Base-by-base conservation (phyloP, 441 rosid species). In the Codiaeum variegatum region DNA sequence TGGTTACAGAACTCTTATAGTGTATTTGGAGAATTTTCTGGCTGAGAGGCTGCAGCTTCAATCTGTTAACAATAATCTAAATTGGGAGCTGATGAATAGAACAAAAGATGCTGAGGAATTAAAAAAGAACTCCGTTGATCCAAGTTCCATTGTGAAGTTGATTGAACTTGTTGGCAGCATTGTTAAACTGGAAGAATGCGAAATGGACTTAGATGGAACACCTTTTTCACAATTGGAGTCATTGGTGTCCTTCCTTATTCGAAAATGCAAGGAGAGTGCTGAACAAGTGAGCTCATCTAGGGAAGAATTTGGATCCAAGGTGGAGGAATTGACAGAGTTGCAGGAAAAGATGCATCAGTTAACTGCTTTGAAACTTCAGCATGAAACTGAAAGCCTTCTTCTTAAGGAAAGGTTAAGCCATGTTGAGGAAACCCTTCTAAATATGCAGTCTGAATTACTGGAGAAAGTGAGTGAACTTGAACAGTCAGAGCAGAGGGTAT, bases 401-500 rank as follows among this genome's bases (percentile, higher is more conserved):
- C 88, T 96, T 38, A 88, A 79, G 74, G 96, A 81, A 80, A 82
- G 76, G 69, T 69, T 90, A 72, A 77, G 78, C 40, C 86, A 81
- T 79, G 85, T 87, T 42, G 91, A 91, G 77, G 93, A 86, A 80
- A 87, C 87, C 40, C 82, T 90, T 84, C 47, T 52, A 68, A 79
- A 80, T 75, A 63, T 75, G 66, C 86, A 62, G 67, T 82, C 88
- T 73, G 89, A 89, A 75, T 84, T 90, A 54, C 88, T 78, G 77
- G 91, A 83, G 71, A 96, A 90, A 78, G 78, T 75, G 60, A 76
- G 74, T 75, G 99, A 94, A 76, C 85, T 92, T 75, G 94, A 88
- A 78, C 97, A 84, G 77, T 90, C 98, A 67, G 99, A 94, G 83
- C 98, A 89, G 83, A 87, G 96, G 76, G 85, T 91, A 65, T 84